Conservation (phyloP, 108 stramenopile genomes). For the Pseudonitzschia multiseries region DNA sequence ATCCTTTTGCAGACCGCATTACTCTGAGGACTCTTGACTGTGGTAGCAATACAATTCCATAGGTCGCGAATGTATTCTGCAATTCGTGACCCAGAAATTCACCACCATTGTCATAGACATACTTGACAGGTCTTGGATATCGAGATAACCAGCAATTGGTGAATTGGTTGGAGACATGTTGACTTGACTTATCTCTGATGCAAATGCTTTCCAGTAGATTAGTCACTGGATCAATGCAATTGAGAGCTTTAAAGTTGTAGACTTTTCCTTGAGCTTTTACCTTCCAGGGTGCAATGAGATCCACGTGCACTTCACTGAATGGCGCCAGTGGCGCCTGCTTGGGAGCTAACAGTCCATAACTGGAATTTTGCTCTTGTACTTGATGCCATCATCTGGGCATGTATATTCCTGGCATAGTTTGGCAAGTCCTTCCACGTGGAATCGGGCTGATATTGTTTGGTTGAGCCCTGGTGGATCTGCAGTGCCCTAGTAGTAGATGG, state of each 20-base stretch:
- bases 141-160: slow-evolving; percentile 41
- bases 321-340: slow-evolving; percentile 13
- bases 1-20: slow-evolving; percentile 49
- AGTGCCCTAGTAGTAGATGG: slow-evolving; percentile 37
- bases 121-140: slow-evolving; percentile 38
- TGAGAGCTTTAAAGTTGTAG: slow-evolving; percentile 16
- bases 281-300: slow-evolving; percentile 38
- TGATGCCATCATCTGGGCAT: slow-evolving; percentile 27
- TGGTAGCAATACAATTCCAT: slow-evolving; percentile 37
- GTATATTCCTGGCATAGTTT: not conserved
- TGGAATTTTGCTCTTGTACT: slow-evolving; percentile 14
- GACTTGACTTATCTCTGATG: slow-evolving; percentile 21
- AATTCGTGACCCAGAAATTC: slow-evolving; percentile 47
- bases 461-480: slow-evolving; percentile 17
- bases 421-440: slow-evolving; percentile 9
- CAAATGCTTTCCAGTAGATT: slow-evolving; percentile 25
- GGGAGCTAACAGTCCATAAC: slow-evolving; percentile 33
- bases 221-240: slow-evolving; percentile 22
- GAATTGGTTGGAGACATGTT: slow-evolving; percentile 34
- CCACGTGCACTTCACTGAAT: slow-evolving; percentile 39
- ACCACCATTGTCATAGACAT: slow-evolving; percentile 41
- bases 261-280: not conserved
- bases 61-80: slow-evolving; percentile 22
- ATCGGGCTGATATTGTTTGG: slow-evolving; percentile 16
- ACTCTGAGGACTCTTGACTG: slow-evolving; percentile 41